Conservation (phyloP, 2,329 filamentous ascomycete genomes). For the Capronia epimyces region DNA sequence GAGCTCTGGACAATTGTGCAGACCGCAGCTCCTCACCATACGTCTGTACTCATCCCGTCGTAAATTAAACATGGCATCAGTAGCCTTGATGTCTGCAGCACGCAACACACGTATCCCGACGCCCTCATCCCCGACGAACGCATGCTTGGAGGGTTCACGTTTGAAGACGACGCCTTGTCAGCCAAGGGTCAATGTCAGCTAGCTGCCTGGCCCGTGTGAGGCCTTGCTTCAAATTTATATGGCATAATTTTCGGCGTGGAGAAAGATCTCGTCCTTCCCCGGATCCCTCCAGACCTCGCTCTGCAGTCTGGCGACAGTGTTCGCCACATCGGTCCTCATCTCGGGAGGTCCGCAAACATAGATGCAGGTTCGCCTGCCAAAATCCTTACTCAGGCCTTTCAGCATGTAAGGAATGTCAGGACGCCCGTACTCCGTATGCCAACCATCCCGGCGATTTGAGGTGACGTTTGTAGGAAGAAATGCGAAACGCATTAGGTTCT, state of each 20-base stretch:
- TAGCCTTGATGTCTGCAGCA: no score
- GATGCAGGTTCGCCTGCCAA: slow-evolving; percentile 76
- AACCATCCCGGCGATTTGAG: slow-evolving; percentile 56
- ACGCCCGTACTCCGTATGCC: slow-evolving; percentile 87
- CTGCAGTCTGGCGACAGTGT: slow-evolving; percentile 76
- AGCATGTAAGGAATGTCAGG: slow-evolving; percentile 85
- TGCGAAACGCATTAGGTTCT: slow-evolving; percentile 83
- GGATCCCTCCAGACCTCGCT: slow-evolving; percentile 74
- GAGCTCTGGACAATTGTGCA: no score
- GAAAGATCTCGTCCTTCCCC: slow-evolving; percentile 78
- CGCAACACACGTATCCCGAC: no score
- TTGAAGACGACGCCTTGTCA: no score
- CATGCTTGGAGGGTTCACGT: no score
- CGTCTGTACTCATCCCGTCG: no score
- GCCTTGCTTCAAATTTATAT: no score
- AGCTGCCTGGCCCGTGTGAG: no score
- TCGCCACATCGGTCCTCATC: slow-evolving; percentile 85
- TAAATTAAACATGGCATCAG: no score
- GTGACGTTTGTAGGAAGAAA: slow-evolving; percentile 53
- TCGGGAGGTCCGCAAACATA: slow-evolving; percentile 86
- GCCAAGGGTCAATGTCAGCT: no score
- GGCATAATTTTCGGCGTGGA: slow-evolving; percentile 94
- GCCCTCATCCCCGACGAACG: no score
- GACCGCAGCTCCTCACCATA: no score
- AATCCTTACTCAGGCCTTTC: slow-evolving; percentile 71